Conservation (phyloP, 305 asterid species). For the Fraxinus albicans region DNA sequence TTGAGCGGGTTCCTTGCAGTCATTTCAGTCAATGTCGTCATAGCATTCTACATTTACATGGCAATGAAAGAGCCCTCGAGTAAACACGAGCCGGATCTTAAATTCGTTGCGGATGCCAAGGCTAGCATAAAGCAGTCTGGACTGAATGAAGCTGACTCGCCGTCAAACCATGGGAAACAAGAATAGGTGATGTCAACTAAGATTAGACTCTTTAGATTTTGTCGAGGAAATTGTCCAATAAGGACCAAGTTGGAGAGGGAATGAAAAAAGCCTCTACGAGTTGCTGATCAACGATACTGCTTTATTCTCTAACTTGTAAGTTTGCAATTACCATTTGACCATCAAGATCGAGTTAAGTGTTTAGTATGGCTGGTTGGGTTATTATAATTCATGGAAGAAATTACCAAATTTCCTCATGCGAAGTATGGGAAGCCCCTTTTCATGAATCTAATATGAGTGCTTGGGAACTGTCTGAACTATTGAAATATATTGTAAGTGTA, state of each 20-base stretch:
- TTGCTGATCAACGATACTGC: not conserved
- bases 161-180: constrained; percentile 36
- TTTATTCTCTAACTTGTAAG: not conserved
- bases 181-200: constrained; percentile 36
- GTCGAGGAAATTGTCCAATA: not conserved
- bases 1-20: constrained; percentile 84
- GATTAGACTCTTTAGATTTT: not conserved
- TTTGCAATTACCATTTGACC: not conserved
- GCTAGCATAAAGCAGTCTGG: constrained; percentile 59
- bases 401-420: not conserved
- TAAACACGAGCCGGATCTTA: constrained; percentile 84
- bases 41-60: constrained; percentile 64
- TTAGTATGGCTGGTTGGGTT: not conserved
- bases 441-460: not conserved
- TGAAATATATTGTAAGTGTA: not conserved
- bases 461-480: not conserved
- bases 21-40: constrained; percentile 75
- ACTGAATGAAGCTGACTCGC: constrained; percentile 31
- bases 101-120: constrained; percentile 81
- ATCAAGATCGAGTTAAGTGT: not conserved
- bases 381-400: not conserved
- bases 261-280: not conserved
- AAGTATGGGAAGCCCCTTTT: not conserved
- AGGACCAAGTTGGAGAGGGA: not conserved
- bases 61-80: constrained; percentile 85